phyloP scores from a whole-genome alignment of 345 rosid species.

The Bruguiera parviflora region DNA sequence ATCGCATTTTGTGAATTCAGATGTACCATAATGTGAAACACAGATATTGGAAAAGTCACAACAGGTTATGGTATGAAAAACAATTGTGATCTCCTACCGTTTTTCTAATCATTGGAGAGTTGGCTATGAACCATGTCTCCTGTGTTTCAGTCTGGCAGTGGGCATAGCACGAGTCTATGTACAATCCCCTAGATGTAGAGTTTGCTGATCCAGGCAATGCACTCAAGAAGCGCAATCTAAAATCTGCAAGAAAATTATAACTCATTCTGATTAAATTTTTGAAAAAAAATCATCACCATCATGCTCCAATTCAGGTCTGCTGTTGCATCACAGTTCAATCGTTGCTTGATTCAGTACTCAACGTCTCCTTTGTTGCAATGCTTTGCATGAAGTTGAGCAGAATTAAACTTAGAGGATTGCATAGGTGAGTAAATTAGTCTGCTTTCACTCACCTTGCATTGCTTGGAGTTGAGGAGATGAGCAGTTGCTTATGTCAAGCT shows the following conservation, averaged over 20 bases:
- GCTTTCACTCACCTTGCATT: constrained; percentile 61
- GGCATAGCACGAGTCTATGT: constrained; percentile 73
- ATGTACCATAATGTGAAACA: not conserved
- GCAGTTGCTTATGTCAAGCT: constrained; percentile 63
- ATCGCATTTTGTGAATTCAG: not conserved
- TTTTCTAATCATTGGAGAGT: constrained; percentile 57
- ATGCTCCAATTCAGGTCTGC: not conserved
- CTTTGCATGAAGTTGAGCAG: not conserved
- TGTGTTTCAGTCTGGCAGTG: constrained; percentile 91
- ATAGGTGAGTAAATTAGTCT: not conserved
- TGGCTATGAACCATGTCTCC: constrained; percentile 64
- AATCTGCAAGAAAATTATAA: constrained; percentile 37
- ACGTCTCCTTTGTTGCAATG: not conserved
- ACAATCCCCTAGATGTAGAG: constrained; percentile 71
- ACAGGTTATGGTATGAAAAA: not conserved
- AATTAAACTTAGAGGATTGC: not conserved
- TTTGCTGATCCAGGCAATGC: constrained; percentile 48
- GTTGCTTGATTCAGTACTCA: too few species aligned
- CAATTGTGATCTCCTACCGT: constrained; percentile 34
- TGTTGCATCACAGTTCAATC: not conserved
- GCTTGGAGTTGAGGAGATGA: constrained; percentile 54
- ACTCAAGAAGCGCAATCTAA: constrained; percentile 60
- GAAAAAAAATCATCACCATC: too few species aligned
- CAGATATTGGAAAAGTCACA: not conserved
- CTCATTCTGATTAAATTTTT: too few species aligned